Evolutionary conservation across 176 grass and related monocot species (phyloP), one percentile per base, ranked within the genome.

Genomic region (Coix lacrymajobi): DNA sequence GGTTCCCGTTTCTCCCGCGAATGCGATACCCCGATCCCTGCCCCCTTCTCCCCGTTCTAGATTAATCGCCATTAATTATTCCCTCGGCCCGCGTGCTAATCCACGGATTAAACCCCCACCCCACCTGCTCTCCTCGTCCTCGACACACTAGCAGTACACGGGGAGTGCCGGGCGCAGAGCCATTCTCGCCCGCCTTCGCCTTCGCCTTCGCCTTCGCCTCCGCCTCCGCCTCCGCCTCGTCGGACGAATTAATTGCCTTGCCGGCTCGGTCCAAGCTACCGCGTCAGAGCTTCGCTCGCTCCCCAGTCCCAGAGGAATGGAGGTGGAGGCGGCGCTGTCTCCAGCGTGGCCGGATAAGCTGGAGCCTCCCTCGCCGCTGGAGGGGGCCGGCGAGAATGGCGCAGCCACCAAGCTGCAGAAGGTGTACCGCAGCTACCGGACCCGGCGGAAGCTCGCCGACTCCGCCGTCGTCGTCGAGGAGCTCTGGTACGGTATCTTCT

Each of bases 391-490:
- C 30, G 60, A 20, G 63, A 79, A 80, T 90, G 84, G 81, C 60
- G 95, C 95, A 1, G 95, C 92, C 6, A 97, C 92, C 64, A 97
- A 90, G 89, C 29, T 98, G 48, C 96, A 98, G 87, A 98, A 95
- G 92, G 83, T 90, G 28, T 98, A 98, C 76, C 88, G 96, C 68
- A 92, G 96, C 87, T 98, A 98, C 84, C 96, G 96, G 24, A 98
- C 96, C 34, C 81, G 96, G 8, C 91, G 93, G 76, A 88, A 86
- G 91, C 82, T 98, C 51, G 96, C 96, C 40, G 96, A 98, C 85
- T 90, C 96, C 69, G 96, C 89, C 70, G 91, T 98, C 89, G 89
- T 98, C 87, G 93, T 90, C 71, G 96, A 98, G 87, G 96, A 95
- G 89, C 96, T 98, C 68, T 98, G 96, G 96, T 98, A 75, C 15